These are phyloP conservation scores for Trichophyton benhamiae DNA, from an alignment of 2,329 filamentous ascomycete genomes.

Conservation along the genomic window DNA sequence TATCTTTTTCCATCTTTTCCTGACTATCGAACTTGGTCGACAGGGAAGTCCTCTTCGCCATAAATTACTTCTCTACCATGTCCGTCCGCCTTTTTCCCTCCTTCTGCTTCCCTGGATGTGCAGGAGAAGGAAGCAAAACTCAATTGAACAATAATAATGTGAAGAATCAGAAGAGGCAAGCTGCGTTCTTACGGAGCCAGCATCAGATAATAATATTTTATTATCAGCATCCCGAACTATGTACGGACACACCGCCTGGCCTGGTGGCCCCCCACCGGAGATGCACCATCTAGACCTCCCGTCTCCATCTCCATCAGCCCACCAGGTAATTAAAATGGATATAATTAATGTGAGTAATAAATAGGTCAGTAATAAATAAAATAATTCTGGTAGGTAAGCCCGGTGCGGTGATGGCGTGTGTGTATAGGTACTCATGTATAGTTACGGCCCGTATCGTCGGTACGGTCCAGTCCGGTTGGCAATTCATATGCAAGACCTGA, in stretches of 20 bases:
- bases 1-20: too few relatives aligned
- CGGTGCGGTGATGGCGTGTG: not conserved
- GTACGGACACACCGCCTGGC: too few relatives aligned
- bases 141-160: not conserved
- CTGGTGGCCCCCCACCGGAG: too few relatives aligned
- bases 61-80: not conserved
- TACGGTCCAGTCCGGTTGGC: not conserved
- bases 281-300: too few relatives aligned
- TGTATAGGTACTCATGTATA: not conserved
- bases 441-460: conserved; percentile 2
- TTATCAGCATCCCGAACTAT: too few relatives aligned
- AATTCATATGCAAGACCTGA: not conserved
- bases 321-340: too few relatives aligned
- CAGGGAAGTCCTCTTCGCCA: not conserved
- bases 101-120: not conserved
- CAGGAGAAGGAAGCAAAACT: not conserved
- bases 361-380: too few relatives aligned
- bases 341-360: too few relatives aligned
- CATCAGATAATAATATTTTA: too few relatives aligned
- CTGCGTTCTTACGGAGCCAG: not conserved
- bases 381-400: not conserved
- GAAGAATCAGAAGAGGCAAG: not conserved
- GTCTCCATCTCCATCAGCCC: too few relatives aligned
- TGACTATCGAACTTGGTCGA: not conserved
- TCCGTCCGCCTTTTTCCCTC: not conserved